Evolutionary conservation across 306 rosid genomes (phyloP), one percentile per base, ranked within the genome.

Genomic region (Glycine soja): DNA sequence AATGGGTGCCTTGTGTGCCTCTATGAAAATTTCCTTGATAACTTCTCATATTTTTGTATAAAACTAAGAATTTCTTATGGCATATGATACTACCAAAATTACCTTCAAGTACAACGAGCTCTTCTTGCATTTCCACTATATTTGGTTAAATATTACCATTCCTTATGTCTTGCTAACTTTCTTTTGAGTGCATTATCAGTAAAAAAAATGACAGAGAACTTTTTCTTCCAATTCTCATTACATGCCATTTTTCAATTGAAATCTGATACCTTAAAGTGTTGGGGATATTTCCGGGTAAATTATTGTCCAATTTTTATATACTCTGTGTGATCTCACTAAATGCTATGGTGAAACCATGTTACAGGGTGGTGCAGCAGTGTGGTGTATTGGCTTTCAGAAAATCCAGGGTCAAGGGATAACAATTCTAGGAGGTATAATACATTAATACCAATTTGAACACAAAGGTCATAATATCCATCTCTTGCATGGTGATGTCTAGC

Each of bases 331-430:
- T 80, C 66, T 87, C 86, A 34, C 70, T 62, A 46, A 79, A 42
- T 68, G 40, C 70, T 70, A 13, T 61, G 73, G 74, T 74, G 40
- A 77, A 79, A 47, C 75, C 54, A 54, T 24, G 19, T 65, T 82
- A 34, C 94, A 96, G 99, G 91, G 87, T 30, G 87, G 89, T 12
- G 85, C 85, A 81, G 78, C 94, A 62, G 88, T 91, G 63, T 95
- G 99, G 99, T 95, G 99, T 86, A 83, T 95, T 79, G 99, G 99
- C 66, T 86, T 96, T 71, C 99, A 93, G 87, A 89, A 93, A 88
- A 80, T 88, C 58, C 88, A 88, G 70, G 98, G 98, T 71, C 97
- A 92, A 69, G 90, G 74, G 15, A 80, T 88, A 64, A 96, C 99
- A 80, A 96, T 96, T 84, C 84, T 96, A 83, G 99, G 99, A 90